Conservation (phyloP, 495 filamentous ascomycete genomes). For the Gamarada debralockiae region DNA sequence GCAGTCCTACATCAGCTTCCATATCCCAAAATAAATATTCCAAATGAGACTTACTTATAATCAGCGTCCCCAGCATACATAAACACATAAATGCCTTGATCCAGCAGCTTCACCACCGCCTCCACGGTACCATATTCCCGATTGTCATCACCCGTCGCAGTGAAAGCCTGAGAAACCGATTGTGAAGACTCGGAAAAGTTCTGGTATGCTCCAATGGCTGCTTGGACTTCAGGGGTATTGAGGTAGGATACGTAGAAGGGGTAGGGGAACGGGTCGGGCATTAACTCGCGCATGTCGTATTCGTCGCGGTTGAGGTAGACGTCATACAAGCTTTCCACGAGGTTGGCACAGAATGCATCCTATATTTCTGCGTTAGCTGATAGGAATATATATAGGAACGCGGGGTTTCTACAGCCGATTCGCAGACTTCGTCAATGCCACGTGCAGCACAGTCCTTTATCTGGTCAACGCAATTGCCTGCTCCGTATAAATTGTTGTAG, state of each 20-base stretch:
- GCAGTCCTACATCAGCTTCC: neutral
- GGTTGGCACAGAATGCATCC: constrained; percentile 48
- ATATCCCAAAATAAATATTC: constrained; percentile 35
- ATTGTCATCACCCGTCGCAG: constrained; percentile 52
- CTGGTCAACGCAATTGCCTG: constrained; percentile 58
- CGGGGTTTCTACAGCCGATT: constrained; percentile 17
- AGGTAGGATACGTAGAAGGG: constrained; percentile 55
- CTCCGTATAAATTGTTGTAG: constrained; percentile 59
- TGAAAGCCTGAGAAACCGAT: constrained; percentile 47
- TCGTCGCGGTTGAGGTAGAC: constrained; percentile 49
- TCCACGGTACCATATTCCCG: constrained; percentile 47
- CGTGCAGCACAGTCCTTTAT: constrained; percentile 46
- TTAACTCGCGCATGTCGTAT: constrained; percentile 57
- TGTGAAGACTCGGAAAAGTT: constrained; percentile 48
- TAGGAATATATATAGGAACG: constrained; percentile 22
- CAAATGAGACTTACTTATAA: constrained; percentile 45
- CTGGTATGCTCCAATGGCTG: constrained; percentile 54
- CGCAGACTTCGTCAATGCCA: constrained; percentile 44
- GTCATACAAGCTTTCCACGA: constrained; percentile 52
- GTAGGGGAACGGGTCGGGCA: constrained; percentile 58
- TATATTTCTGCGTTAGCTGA: constrained; percentile 26
- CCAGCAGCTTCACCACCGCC: constrained; percentile 44
- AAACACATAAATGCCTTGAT: constrained; percentile 46
- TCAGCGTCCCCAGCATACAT: constrained; percentile 61
- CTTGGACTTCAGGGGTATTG: constrained; percentile 50